phyloP scores from a whole-genome alignment of 1,284 basidiomycete species.

The Sporisorium iseilematis-ciliati region DNA sequence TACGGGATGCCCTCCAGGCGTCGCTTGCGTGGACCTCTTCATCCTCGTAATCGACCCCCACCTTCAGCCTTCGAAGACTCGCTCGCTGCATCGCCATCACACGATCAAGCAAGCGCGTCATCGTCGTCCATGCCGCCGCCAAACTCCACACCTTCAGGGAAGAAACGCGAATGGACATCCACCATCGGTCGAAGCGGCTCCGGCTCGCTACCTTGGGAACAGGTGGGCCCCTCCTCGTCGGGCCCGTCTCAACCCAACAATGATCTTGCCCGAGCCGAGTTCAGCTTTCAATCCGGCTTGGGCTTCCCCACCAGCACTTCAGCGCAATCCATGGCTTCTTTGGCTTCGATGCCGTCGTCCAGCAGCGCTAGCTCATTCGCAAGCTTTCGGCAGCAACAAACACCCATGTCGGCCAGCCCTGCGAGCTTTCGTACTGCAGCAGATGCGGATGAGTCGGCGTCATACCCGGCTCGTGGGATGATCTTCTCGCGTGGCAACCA shows the following conservation, averaged over 20 bases:
- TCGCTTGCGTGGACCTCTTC: constrained; percentile 33
- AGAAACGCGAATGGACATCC: constrained; percentile 38
- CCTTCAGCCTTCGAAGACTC: constrained; percentile 18
- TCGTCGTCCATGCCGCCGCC: constrained; percentile 24
- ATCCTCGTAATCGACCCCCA: constrained; percentile 31
- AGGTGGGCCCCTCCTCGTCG: constrained; percentile 34
- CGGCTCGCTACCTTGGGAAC: constrained; percentile 37
- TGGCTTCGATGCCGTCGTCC: constrained; percentile 36
- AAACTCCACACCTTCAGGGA: constrained; percentile 15
- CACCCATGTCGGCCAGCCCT: constrained; percentile 37
- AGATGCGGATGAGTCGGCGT: constrained; percentile 22
- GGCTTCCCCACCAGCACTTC: constrained; percentile 28
- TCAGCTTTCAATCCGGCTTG: constrained; percentile 38
- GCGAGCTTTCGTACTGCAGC: constrained; percentile 40
- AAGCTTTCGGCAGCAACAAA: constrained; percentile 32
- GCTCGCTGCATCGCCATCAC: background rate
- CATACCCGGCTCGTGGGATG: constrained; percentile 16
- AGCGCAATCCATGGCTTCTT: constrained; percentile 23
- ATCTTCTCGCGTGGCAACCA: constrained; percentile 42
- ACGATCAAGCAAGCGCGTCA: background rate
- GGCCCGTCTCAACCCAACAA: constrained; percentile 5
- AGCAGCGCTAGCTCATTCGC: constrained; percentile 31
- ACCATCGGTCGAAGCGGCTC: constrained; percentile 32
- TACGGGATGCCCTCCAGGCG: constrained; percentile 46
- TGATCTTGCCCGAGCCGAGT: constrained; percentile 21